phyloP scores from a whole-genome alignment of 345 rosid genomes.

The Capsella bursapastoris region DNA sequence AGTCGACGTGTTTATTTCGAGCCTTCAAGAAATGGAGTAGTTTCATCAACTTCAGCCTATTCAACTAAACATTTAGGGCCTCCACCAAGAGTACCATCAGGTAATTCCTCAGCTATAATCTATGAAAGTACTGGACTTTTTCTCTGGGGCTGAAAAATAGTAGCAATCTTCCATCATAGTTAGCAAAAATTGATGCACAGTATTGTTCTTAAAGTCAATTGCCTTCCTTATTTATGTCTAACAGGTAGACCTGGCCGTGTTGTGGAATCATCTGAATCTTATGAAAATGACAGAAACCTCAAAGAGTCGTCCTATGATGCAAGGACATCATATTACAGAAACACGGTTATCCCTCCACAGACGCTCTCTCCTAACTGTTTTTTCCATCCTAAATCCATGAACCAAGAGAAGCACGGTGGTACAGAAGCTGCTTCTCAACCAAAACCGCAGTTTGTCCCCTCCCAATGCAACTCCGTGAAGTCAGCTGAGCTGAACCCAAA shows the following conservation, averaged over 20 bases:
- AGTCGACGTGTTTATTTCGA: slow-evolving; percentile 54
- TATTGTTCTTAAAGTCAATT: slow-evolving; percentile 17
- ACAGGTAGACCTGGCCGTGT: slow-evolving; percentile 89
- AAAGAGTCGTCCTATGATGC: slow-evolving; percentile 55
- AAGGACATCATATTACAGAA: slow-evolving; percentile 54
- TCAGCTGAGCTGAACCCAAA: slow-evolving; percentile 59
- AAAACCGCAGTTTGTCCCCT: slow-evolving; percentile 46
- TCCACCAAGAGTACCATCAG: slow-evolving; percentile 86
- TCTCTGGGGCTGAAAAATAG: slow-evolving; percentile 11
- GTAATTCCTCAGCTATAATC: slow-evolving; percentile 42
- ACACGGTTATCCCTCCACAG: slow-evolving; percentile 59
- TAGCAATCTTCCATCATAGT: slow-evolving; percentile 4
- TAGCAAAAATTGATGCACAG: background rate
- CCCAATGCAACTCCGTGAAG: slow-evolving; percentile 43
- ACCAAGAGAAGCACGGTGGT: slow-evolving; percentile 51
- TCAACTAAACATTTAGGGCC: slow-evolving; percentile 60
- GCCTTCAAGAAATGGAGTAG: slow-evolving; percentile 53
- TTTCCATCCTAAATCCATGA: slow-evolving; percentile 48
- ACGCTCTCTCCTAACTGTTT: slow-evolving; percentile 56
- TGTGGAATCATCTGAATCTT: slow-evolving; percentile 66
- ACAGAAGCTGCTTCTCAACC: slow-evolving; percentile 44
- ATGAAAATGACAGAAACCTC: slow-evolving; percentile 57
- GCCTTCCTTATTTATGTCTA: slow-evolving; percentile 21
- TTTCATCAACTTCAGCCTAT: slow-evolving; percentile 50
- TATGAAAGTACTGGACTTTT: background rate